These are phyloP conservation scores for maize (Zea mays) DNA, from an alignment of 176 grass and related monocot genomes.

Conservation along the genomic window DNA sequence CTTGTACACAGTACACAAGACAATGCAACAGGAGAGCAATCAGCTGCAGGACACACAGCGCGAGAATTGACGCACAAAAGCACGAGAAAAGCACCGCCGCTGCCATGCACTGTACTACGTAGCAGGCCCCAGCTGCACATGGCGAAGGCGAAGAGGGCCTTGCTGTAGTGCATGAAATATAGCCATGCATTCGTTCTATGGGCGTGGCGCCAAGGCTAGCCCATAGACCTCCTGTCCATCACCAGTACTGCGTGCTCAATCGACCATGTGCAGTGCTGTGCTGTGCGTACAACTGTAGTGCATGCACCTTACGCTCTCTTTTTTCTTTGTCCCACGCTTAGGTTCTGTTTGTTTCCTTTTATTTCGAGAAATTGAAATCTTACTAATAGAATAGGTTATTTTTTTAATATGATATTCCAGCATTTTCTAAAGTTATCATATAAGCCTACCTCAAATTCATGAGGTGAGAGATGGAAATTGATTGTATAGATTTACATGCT, in stretches of 20 bases:
- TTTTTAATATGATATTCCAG: no score
- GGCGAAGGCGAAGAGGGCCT: not conserved
- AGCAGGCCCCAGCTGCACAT: conserved; percentile 6
- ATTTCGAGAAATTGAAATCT: no score
- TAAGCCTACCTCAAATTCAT: no score
- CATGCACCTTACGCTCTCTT: no score
- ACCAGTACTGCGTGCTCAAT: not conserved
- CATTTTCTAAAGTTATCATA: no score
- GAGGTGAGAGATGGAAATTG: no score
- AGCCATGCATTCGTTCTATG: not conserved
- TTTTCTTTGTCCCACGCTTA: no score
- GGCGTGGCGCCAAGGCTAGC: not conserved
- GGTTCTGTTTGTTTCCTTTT: no score
- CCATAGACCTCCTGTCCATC: not conserved
- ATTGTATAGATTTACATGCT: no score
- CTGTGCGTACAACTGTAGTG: not conserved
- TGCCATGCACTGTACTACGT: not conserved
- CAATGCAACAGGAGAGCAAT: not conserved
- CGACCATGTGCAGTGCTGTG: conserved; percentile 1
- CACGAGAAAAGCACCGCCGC: not conserved
- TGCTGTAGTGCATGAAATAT: not conserved
- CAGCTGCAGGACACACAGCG: not conserved
- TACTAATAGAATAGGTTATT: no score
- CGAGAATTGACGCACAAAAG: not conserved
- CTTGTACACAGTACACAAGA: not conserved